Evolutionary conservation across 2,329 filamentous ascomycete species (phyloP).

Genomic region (Trichoderma lentiforme): DNA sequence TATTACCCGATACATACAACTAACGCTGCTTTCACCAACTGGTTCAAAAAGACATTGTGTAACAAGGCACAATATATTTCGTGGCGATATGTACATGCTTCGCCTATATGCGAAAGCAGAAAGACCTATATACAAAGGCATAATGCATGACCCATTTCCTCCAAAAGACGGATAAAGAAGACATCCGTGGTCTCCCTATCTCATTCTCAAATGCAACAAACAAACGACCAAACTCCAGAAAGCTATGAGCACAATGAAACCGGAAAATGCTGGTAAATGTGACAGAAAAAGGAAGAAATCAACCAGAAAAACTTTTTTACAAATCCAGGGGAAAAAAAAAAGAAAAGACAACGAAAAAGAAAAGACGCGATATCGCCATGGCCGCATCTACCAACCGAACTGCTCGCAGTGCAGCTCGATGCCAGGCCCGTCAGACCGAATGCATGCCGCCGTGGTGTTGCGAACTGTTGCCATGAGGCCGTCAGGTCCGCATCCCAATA

Average conservation of each 20-base stretch:
- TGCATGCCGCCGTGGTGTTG: conserved; percentile 38
- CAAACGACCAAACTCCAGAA: neutral
- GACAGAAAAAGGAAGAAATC: neutral
- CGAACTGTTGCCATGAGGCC: conserved; percentile 42
- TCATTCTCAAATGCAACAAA: neutral
- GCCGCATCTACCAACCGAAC: conserved; percentile 40
- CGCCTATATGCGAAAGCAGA: neutral
- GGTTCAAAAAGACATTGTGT: neutral
- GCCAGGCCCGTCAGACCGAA: conserved; percentile 40
- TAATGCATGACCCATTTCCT: neutral
- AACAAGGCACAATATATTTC: neutral
- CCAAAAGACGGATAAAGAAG: neutral
- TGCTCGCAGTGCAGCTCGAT: conserved; percentile 49
- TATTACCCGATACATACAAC: neutral
- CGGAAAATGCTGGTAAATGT: neutral
- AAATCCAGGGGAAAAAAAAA: neutral
- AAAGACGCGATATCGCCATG: neutral
- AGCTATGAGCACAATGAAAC: neutral
- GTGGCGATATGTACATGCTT: neutral
- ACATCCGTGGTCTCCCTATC: neutral
- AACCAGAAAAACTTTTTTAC: neutral
- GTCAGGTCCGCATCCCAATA: conserved; percentile 47
- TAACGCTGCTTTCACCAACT: neutral
- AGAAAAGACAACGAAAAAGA: neutral
- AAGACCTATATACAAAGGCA: neutral